These are phyloP conservation scores for Pseudonitzschia pungens DNA, from an alignment of 108 stramenopile genomes.

Conservation along the genomic window DNA sequence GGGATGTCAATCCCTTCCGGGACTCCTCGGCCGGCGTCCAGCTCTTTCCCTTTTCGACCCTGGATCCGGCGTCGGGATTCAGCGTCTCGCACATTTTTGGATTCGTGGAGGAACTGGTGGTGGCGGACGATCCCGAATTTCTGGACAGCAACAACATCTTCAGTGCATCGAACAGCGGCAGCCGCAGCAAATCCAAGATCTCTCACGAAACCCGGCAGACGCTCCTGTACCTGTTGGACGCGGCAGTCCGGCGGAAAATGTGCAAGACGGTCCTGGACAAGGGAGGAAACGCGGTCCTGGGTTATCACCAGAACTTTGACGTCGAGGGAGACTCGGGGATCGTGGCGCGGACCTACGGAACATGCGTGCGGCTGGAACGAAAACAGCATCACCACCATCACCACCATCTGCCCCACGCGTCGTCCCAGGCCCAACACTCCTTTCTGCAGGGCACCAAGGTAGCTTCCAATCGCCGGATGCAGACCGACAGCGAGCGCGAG, in stretches of 20 bases:
- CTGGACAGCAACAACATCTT: slow-evolving; percentile 90
- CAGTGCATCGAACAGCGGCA: slow-evolving; percentile 82
- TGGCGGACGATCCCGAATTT: slow-evolving; percentile 97
- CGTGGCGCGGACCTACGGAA: slow-evolving; percentile 95
- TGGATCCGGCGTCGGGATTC: slow-evolving; percentile 82
- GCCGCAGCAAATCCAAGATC: slow-evolving; percentile 59
- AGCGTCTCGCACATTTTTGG: slow-evolving; percentile 86
- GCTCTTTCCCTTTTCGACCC: slow-evolving; percentile 86
- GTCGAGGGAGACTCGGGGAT: slow-evolving; percentile 97
- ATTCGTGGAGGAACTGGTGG: slow-evolving; percentile 96
- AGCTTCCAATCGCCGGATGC: background rate
- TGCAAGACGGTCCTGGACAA: slow-evolving; percentile 89
- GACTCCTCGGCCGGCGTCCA: slow-evolving; percentile 96
- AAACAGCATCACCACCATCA: slow-evolving; percentile 16
- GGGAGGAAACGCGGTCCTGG: slow-evolving; percentile 53
- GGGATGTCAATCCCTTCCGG: slow-evolving; percentile 94
- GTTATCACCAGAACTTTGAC: slow-evolving; percentile 91
- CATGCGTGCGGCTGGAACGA: slow-evolving; percentile 81
- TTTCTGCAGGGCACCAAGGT: background rate
- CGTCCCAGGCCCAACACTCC: background rate
- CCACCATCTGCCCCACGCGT: background rate
- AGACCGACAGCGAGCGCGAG: slow-evolving; percentile 40
- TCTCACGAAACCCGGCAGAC: slow-evolving; percentile 92
- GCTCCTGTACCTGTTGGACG: slow-evolving; percentile 87
- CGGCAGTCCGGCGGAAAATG: slow-evolving; percentile 86